A percentile compares a stretch with the other conserved stretches of the same genome.
phyloP scores from a whole-genome alignment of 2,329 filamentous ascomycete species.

The Trichoderma oligosporum region DNA sequence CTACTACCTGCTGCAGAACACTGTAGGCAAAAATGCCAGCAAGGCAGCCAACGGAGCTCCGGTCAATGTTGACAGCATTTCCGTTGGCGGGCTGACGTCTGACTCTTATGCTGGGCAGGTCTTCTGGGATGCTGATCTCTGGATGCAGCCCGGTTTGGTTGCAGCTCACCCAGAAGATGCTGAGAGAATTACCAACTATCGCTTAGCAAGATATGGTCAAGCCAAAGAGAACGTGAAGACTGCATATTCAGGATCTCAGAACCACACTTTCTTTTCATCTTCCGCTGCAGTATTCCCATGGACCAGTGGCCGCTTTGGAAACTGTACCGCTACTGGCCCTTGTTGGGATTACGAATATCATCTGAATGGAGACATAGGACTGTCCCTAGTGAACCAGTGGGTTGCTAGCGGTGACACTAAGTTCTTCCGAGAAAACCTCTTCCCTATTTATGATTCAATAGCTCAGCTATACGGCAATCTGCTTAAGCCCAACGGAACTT shows the following conservation, averaged over 20 bases:
- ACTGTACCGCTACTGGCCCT: constrained; percentile 56
- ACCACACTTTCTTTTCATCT: constrained; percentile 52
- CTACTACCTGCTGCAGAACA: constrained; percentile 55
- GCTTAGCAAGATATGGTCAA: constrained; percentile 38
- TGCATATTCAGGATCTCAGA: constrained; percentile 43
- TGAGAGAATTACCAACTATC: constrained; percentile 28
- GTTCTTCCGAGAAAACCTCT: constrained; percentile 36
- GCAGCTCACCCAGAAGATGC: constrained; percentile 27
- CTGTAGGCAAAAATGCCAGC: constrained; percentile 38
- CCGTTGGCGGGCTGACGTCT: constrained; percentile 29
- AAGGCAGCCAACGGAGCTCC: constrained; percentile 44
- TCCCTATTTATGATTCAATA: constrained; percentile 61
- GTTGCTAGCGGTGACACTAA: constrained; percentile 26
- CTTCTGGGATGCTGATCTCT: constrained; percentile 32
- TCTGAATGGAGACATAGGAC: constrained; percentile 64
- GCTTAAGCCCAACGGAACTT: constrained; percentile 55
- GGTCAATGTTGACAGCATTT: constrained; percentile 30
- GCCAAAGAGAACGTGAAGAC: constrained; percentile 59
- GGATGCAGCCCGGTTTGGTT: constrained; percentile 29
- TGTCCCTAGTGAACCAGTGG: constrained; percentile 34
- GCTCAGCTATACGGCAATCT: constrained; percentile 60
- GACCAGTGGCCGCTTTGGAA: constrained; percentile 63
- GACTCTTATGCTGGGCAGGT: constrained; percentile 31
- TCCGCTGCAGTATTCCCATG: constrained; percentile 54
- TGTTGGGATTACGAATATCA: constrained; percentile 72